These are phyloP conservation scores for Phlebopus sp. DNA, from an alignment of 1,284 basidiomycete genomes.

Conservation along the genomic window DNA sequence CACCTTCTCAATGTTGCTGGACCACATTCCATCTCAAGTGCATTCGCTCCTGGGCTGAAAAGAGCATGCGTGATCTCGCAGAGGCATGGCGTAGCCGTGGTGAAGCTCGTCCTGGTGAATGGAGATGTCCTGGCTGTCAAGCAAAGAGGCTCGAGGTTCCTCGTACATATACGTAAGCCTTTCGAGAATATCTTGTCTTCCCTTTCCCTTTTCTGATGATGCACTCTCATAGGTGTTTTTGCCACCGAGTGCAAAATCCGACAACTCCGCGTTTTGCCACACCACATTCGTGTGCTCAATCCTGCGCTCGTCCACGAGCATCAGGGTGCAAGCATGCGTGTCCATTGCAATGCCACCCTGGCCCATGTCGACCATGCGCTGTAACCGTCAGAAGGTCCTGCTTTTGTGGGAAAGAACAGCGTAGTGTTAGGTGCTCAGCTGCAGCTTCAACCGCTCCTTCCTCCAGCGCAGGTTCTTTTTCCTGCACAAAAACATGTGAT, in stretches of 20 bases:
- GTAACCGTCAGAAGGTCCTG: slow-evolving; percentile 54
- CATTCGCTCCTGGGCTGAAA: slow-evolving; percentile 73
- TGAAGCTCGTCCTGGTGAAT: slow-evolving; percentile 67
- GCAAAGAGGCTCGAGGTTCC: slow-evolving; percentile 66
- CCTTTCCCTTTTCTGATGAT: neutral
- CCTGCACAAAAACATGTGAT: slow-evolving; percentile 65
- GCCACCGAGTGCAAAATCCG: slow-evolving; percentile 70
- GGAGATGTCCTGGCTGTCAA: slow-evolving; percentile 89
- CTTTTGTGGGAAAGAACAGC: slow-evolving; percentile 60
- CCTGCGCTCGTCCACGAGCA: slow-evolving; percentile 65
- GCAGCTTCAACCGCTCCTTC: slow-evolving; percentile 35
- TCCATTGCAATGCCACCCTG: slow-evolving; percentile 66
- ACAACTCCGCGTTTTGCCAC: slow-evolving; percentile 66
- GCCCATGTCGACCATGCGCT: slow-evolving; percentile 76
- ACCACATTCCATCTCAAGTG: slow-evolving; percentile 84
- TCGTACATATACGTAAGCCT: slow-evolving; percentile 60
- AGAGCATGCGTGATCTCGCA: slow-evolving; percentile 72
- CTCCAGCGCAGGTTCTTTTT: slow-evolving; percentile 12
- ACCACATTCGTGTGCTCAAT: slow-evolving; percentile 83
- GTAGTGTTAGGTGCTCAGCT: slow-evolving; percentile 65
- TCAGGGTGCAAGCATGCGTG: slow-evolving; percentile 71
- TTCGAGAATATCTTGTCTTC: neutral
- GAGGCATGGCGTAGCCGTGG: slow-evolving; percentile 76
- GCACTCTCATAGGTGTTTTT: slow-evolving; percentile 68
- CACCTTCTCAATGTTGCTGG: slow-evolving; percentile 67